Evolutionary conservation across 345 rosid species (phyloP).

Genomic region (Gossypium longicalyx): DNA sequence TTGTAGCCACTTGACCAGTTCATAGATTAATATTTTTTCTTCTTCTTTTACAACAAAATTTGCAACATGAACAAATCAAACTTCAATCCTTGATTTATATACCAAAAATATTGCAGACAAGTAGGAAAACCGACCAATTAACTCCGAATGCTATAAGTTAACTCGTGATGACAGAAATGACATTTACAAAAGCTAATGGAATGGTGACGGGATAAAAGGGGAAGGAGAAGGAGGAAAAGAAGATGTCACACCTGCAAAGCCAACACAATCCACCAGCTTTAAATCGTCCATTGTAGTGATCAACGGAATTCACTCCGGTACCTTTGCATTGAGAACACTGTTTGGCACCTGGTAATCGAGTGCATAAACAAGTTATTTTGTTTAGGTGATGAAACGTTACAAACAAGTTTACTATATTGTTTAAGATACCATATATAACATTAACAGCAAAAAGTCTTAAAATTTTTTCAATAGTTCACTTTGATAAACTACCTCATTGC

Average conservation of each 20-base stretch:
- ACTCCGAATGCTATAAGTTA: not conserved
- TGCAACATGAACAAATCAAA: not conserved
- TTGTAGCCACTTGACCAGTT: not conserved
- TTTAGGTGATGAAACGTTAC: too few relatives aligned
- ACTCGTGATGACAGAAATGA: not conserved
- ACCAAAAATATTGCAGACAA: not conserved
- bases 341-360: not conserved
- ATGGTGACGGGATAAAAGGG: not conserved
- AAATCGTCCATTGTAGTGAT: not conserved
- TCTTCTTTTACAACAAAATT: too few relatives aligned
- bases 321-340: not conserved
- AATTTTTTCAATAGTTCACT: too few relatives aligned
- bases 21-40: too few relatives aligned
- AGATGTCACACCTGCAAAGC: not conserved
- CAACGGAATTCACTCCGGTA: not conserved
- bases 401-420: too few relatives aligned
- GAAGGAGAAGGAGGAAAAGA: not conserved
- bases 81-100: not conserved
- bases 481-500: too few relatives aligned
- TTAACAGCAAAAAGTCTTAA: too few relatives aligned
- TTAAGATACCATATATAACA: too few relatives aligned
- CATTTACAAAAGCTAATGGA: not conserved
- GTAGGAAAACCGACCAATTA: too few relatives aligned
- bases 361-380: too few relatives aligned
- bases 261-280: not conserved